Base-by-base conservation (phyloP, 2,329 filamentous ascomycete species). In the Annulohypoxylon truncatum region DNA sequence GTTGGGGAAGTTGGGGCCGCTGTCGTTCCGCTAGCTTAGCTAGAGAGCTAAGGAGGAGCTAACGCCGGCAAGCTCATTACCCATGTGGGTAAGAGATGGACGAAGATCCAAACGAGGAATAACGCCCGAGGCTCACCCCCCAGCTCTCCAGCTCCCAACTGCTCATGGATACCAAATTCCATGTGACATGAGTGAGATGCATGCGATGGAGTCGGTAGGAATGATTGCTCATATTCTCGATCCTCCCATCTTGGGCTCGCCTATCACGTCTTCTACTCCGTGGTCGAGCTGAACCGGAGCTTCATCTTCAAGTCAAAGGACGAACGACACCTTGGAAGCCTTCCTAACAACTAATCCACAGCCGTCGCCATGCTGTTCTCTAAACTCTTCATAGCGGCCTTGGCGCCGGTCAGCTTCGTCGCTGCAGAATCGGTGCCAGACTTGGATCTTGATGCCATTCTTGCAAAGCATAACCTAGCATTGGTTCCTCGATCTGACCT, bases 401-500 rank as follows among this genome's bases (percentile, higher is more conserved):
- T 81, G 60, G 72, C 74, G 63, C 79, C 80, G 10, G 69, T 74
- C 54, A 72, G 75, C 67, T 68, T 81, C 38, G 64, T 79, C 42
- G 76, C 78, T 22, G 71, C 72, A 53, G 73, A 73, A 13, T 76
- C 76, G 13, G 63, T 72, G 6, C 74, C 75, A 20, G 79, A 81
- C 53, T 58, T 79, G 10, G 75, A 81, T 15, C 77, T 83, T 20
- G 80, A 80, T 20, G 79, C 79, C 46, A 70, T 80, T 46, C 72
- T 83, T 40, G 78, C 78, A 44, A 82, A 77, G 71, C 80, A 82
- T 70, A 81, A 82, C 56, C 74, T 83, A 29, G 81, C 79, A 26
- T 71, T 83, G 52, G 81, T 82, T 6, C 81, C 81, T 31, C 76
- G 80, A n/a, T 81, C 79, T 47, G 80, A 83, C 58, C 78, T 83